These are phyloP conservation scores for Alternaria rosae DNA, from an alignment of 2,329 filamentous ascomycete genomes.

Conservation along the genomic window DNA sequence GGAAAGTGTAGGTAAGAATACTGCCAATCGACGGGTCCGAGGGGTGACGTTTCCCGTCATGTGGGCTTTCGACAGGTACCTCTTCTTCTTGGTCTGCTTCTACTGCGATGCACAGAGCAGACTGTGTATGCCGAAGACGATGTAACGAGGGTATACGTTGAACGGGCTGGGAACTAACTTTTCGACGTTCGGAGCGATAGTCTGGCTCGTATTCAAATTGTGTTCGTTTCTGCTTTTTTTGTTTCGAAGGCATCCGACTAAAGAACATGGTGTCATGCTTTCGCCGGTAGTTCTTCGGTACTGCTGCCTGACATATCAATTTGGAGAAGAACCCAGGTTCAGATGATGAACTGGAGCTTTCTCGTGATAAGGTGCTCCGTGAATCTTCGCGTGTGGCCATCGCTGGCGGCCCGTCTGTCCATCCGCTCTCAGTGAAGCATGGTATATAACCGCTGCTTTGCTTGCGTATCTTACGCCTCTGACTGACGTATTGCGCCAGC, in stretches of 20 bases:
- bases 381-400: neutral
- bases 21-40: slow-evolving; percentile 24
- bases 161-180: slow-evolving; percentile 1
- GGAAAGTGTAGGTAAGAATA: slow-evolving; percentile 10
- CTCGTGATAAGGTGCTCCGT: neutral
- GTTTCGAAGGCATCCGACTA: neutral
- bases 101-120: slow-evolving; percentile 4
- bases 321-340: slow-evolving; percentile 15
- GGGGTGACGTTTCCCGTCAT: slow-evolving; percentile 4
- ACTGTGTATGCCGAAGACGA: slow-evolving; percentile 17
- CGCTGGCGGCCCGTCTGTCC: slow-evolving; percentile 9
- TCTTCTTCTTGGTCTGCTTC: slow-evolving; percentile 4
- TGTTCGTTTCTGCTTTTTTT: neutral
- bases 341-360: slow-evolving; percentile 13
- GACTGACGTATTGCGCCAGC: slow-evolving; percentile 20
- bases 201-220: neutral
- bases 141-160: slow-evolving; percentile 18
- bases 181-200: neutral
- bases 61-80: neutral
- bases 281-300: slow-evolving; percentile 8
- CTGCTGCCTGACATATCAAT: slow-evolving; percentile 21
- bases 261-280: slow-evolving; percentile 12
- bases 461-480: slow-evolving; percentile 2
- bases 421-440: neutral
- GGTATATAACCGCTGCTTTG: neutral